Evolutionary conservation across 257 asterid species (phyloP), one percentile per base, ranked within the genome.

Genomic region (Forsythia viridissima): DNA sequence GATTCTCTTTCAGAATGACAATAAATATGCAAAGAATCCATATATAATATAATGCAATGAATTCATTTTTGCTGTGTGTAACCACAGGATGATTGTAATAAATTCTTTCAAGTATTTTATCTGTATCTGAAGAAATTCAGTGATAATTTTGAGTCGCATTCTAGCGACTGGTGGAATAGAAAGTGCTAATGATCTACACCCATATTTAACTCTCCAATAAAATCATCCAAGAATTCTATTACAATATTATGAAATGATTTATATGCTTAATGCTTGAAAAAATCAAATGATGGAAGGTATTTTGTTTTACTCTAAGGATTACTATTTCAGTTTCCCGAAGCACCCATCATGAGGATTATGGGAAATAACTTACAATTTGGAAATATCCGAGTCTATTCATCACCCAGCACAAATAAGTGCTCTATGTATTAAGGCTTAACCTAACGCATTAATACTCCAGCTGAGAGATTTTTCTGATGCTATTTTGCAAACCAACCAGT

Each of bases 171-270:
- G 3, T 3, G 43, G 34, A 52, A 11, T 20, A 30, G 76, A 44
- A 55, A 77, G 55, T 39, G 36, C 12, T 8, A 37, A 37, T 73
- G 73, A 68, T 70, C 52, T 79, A 30, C 6, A 65, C 30, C 63
- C n/a, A 70, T 20, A 43, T 44, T 42, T 40, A 42, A 4, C 77
- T 72, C 34, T 37, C 70, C 39, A 73, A 73, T 38, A 70, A 52
- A 72, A 73, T 30, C 70, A 34, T 79, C 39, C 52, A 12, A 73
- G 68, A 48, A 38, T 30, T 76, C 39, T 30, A 16, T 37, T 12
- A 6, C 76, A 70, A 12, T 37, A 38, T 30, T 55, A 13, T 30
- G 34, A 30, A 30, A 30, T 30, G 34, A 30, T 30, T 30, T 30
- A 30, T 30, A 30, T 30, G 34, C 34, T 30, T 30, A 30, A 30